phyloP scores from a whole-genome alignment of 139 green algal species.

The Edaphochlamys debaryana region DNA sequence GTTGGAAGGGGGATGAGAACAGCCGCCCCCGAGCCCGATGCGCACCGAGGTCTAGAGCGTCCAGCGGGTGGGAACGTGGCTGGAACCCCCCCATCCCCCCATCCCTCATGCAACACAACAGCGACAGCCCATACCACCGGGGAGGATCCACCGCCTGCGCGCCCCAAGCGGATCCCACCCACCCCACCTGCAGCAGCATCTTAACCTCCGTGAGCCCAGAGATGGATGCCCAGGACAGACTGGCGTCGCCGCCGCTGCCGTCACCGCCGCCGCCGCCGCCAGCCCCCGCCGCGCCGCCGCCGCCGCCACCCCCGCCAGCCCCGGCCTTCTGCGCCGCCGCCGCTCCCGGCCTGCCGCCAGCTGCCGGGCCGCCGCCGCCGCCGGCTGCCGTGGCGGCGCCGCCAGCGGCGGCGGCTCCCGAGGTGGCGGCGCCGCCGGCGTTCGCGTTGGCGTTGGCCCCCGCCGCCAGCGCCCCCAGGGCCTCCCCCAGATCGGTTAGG shows the following conservation, averaged over 20 bases:
- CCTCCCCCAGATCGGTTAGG: too few relatives aligned
- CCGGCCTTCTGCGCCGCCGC: background rate
- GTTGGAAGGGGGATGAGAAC: background rate
- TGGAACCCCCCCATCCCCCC: too few relatives aligned
- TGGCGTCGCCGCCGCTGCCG: background rate
- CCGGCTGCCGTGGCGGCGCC: background rate
- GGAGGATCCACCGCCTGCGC: too few relatives aligned
- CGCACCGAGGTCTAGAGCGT: too few relatives aligned
- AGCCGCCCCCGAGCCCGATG: too few relatives aligned
- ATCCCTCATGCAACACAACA: too few relatives aligned
- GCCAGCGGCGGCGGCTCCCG: background rate
- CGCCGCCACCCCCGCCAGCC: background rate
- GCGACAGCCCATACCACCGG: too few relatives aligned
- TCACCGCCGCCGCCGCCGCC: background rate
- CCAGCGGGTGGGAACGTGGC: background rate
- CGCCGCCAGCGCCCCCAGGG: background rate
- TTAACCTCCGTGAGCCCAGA: constrained; percentile 54
- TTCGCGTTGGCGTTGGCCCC: background rate
- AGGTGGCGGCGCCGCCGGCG: background rate
- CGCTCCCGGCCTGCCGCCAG: background rate
- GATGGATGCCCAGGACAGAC: constrained; percentile 38
- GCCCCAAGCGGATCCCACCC: too few relatives aligned
- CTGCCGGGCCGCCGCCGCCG: background rate
- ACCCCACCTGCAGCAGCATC: constrained; percentile 54
- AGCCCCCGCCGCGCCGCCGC: background rate